Evolutionary conservation across 208 protist species (phyloP), one percentile per base, ranked within the genome.

Genomic region (Crithidia acanthocephali): DNA sequence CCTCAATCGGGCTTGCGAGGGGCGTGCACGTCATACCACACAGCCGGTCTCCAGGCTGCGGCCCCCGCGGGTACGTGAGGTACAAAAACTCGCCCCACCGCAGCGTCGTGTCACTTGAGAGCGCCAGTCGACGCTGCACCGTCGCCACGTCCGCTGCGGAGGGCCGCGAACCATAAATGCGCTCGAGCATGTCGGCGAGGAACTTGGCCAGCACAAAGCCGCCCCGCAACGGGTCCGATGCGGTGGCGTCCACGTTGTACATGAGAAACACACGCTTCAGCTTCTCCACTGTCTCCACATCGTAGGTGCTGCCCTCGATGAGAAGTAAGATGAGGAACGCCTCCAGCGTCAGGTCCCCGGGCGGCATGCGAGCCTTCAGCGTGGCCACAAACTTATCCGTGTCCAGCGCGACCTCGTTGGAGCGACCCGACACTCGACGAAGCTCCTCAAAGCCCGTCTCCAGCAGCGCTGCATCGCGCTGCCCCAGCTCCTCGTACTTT

Each of bases 11-110:
- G 42, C 30, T 53, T 0, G 42, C 25, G 15, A 73, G 74, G 6
- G 74, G 74, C 20, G 59, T 79, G 67, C 44, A 69, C 4, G 60
- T 68, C 18, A 59, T 51, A n/a, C 67, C 40, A 18, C 50, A 64
- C 13, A 72, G 52, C n/a, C 73, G 62, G 37, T 74, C 61, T 18
- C 79, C 73, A 16, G 23, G 32, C 23, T 52, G 50, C 16, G 80
- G 82, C 0, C 72, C 72, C 30, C 74, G 62, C 60, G 50, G 76
- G 65, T 93, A 94, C 44, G 83, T 84, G 11, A 88, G 56, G 40
- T 85, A 80, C 28, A 96, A 68, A 76, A 96, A 96, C 55, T 94
- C 88, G 55, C 83, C 84, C 88, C 91, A 96, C 58, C 72, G 72
- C 27, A 96, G 56, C 37, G 84, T 91, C 72, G 87, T 90, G 2